Evolutionary conservation across 192 early-diverging fungal species (phyloP), one percentile per base, ranked within the genome.

Genomic region (Linderina pennispora): DNA sequence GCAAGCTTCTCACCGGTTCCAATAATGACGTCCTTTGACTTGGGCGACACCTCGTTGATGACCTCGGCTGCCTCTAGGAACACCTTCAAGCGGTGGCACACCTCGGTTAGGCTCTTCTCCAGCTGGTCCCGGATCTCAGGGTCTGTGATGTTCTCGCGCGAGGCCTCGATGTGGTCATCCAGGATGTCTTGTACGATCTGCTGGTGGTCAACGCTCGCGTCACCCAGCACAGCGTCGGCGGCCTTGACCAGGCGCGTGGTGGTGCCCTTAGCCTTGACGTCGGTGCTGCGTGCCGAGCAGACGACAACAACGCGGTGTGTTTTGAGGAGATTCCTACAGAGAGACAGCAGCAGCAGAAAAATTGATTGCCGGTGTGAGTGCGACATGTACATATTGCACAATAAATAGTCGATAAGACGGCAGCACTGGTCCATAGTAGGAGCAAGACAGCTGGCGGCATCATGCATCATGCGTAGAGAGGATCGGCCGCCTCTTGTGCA

Each of bases 21-120:
- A 45, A 99, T 83, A 33, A 99, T 95, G 48, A 93, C 84, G 66
- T 99, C 97, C 46, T 84, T 77, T 23, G 94, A 97, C 55, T 90
- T 84, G 48, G 97, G 93, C 18, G 94, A 95, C 8, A 99, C 89
- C 59, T 99, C 97, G 43, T 90, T 88, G 58, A 99, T 94, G 45
- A 93, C 91, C 62, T 90, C 87, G 18, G 93, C 92, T 3, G 97
- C 97, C 1, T 89, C 79, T 64, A 99, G 75, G 56, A 99, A 97
- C 10, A 78, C 79, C 32, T 80, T 71, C 23, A 99, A 79, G 18
- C 77, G 84, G 26, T 70, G 59, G 52, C 90, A 96, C 48, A 89
- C 91, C 13, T 81, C 79, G 8, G 74, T 77, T 40, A 99, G 74
- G 24, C 89, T 85, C 3, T 62, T 33, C 16, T 77, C 62, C 11